Conservation (phyloP, 768 basidiomycete species). For the Sarcodon sp. region DNA sequence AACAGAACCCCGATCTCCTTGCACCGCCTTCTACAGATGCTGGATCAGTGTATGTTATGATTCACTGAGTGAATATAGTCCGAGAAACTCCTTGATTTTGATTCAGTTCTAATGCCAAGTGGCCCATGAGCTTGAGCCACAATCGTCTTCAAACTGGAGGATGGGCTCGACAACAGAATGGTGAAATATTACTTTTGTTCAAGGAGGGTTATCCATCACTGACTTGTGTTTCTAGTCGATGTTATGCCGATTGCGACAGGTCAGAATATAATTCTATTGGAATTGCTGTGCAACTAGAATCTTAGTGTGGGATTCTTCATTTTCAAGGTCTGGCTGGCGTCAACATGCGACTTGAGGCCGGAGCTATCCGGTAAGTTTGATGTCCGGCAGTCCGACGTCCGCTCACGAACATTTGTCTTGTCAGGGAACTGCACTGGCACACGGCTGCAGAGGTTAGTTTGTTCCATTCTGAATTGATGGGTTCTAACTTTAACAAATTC, state of each 20-base stretch:
- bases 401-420: background rate
- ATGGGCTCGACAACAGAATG: slow-evolving; percentile 22
- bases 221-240: slow-evolving; percentile 6
- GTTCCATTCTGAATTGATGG: background rate
- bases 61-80: background rate
- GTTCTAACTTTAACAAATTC: background rate
- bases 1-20: slow-evolving; percentile 18
- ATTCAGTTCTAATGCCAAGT: slow-evolving; percentile 14
- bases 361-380: slow-evolving; percentile 13
- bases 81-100: background rate
- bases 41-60: slow-evolving; percentile 15
- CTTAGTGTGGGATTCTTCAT: too few relatives aligned
- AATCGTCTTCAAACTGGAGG: slow-evolving; percentile 21
- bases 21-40: slow-evolving; percentile 21
- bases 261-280: background rate
- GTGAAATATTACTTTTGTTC: slow-evolving; percentile 4
- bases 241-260: slow-evolving; percentile 16
- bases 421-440: slow-evolving; percentile 23
- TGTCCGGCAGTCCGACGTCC: background rate
- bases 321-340: slow-evolving; percentile 15
- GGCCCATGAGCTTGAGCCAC: slow-evolving; percentile 21
- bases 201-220: background rate
- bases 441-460: slow-evolving; percentile 13
- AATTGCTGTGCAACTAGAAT: background rate
- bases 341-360: slow-evolving; percentile 19